Conservation (phyloP, 2,329 filamentous ascomycete species). For the Colletotrichum gloeosporioides region DNA sequence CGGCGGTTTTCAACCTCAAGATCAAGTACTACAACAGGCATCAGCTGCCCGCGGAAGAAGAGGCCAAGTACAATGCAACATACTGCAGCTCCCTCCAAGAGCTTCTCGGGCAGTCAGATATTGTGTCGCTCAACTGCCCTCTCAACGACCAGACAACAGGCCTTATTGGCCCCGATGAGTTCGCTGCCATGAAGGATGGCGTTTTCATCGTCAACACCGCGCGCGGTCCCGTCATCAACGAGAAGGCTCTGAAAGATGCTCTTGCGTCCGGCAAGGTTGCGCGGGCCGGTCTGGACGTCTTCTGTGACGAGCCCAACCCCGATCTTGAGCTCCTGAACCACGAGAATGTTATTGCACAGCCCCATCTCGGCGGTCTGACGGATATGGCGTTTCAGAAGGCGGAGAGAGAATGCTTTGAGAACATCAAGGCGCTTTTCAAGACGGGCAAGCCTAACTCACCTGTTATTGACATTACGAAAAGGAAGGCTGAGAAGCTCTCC, state of each 20-base stretch:
- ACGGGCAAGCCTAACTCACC: slow-evolving; percentile 43
- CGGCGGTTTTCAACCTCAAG: slow-evolving; percentile 45
- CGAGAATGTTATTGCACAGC: slow-evolving; percentile 47
- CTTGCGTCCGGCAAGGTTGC: slow-evolving; percentile 50
- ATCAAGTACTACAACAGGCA: slow-evolving; percentile 49
- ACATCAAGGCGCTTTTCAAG: slow-evolving; percentile 43
- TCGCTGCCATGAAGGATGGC: slow-evolving; percentile 52
- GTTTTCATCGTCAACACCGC: slow-evolving; percentile 56
- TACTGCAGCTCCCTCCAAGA: slow-evolving; percentile 42
- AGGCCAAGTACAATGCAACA: slow-evolving; percentile 36
- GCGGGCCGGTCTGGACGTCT: slow-evolving; percentile 55
- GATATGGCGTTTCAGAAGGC: slow-evolving; percentile 47
- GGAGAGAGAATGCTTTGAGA: slow-evolving; percentile 51
- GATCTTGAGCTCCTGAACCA: slow-evolving; percentile 43
- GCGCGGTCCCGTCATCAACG: slow-evolving; percentile 53
- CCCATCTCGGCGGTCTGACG: slow-evolving; percentile 49
- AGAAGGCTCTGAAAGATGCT: slow-evolving; percentile 50
- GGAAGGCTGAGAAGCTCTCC: neutral
- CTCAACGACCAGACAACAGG: slow-evolving; percentile 43
- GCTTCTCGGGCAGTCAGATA: slow-evolving; percentile 44
- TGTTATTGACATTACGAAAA: slow-evolving; percentile 29
- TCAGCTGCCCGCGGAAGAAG: slow-evolving; percentile 36
- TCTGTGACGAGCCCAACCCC: slow-evolving; percentile 47
- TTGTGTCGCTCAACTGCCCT: slow-evolving; percentile 46
- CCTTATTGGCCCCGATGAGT: slow-evolving; percentile 43